phyloP scores from a whole-genome alignment of 2,329 filamentous ascomycete species.

The Trichoderma atrobrunneum region DNA sequence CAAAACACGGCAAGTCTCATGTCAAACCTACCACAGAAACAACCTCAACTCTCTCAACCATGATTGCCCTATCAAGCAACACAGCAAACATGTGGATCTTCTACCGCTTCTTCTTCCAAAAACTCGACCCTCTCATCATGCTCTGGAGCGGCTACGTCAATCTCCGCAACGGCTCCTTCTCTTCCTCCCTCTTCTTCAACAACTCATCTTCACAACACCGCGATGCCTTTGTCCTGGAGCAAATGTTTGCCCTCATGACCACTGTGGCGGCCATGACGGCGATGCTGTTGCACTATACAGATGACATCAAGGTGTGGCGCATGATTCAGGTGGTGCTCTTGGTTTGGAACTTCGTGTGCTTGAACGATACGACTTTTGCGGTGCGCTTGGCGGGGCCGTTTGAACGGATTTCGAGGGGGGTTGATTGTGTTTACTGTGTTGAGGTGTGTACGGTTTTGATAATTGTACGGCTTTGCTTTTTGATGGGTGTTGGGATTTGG shows the following conservation, averaged over 20 bases:
- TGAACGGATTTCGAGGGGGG: not conserved
- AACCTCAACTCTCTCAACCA: not conserved
- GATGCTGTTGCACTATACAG: slow-evolving; percentile 23
- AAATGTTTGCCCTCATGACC: slow-evolving; percentile 23
- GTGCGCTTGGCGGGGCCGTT: slow-evolving; percentile 6
- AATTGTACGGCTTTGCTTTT: slow-evolving; percentile 20
- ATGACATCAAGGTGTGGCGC: slow-evolving; percentile 24
- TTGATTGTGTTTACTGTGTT: slow-evolving; percentile 11
- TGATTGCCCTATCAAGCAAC: not conserved
- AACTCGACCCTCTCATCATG: slow-evolving; percentile 24
- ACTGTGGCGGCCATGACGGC: slow-evolving; percentile 22
- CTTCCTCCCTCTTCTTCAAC: slow-evolving; percentile 18
- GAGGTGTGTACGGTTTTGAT: slow-evolving; percentile 15
- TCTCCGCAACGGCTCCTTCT: slow-evolving; percentile 2
- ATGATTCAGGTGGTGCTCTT: slow-evolving; percentile 24
- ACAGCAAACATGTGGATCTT: slow-evolving; percentile 4
- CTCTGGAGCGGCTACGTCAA: slow-evolving; percentile 26
- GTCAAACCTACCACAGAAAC: not conserved
- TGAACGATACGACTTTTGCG: slow-evolving; percentile 21
- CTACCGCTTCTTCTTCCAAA: slow-evolving; percentile 26
- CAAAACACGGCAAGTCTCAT: not conserved
- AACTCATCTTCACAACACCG: slow-evolving; percentile 13
- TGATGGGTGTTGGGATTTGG: slow-evolving; percentile 20
- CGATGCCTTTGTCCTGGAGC: slow-evolving; percentile 25
- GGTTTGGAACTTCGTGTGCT: slow-evolving; percentile 23